These are phyloP conservation scores for Aspergillus sp. DNA, from an alignment of 2,329 filamentous ascomycete species.

Conservation along the genomic window DNA sequence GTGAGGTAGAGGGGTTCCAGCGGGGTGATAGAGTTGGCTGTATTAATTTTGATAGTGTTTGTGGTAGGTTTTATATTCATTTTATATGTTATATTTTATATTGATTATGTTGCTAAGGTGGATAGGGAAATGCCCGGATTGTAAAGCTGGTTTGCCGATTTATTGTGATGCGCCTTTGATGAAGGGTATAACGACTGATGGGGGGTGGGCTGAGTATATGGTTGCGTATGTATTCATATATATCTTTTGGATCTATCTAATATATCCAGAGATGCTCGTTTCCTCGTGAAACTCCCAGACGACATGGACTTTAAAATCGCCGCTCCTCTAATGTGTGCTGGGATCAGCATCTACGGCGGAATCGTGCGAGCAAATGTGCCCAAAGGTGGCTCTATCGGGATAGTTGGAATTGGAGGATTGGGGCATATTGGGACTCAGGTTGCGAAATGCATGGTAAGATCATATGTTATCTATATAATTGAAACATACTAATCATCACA, in stretches of 20 bases:
- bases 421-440: slow-evolving; percentile 51
- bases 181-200: slow-evolving; percentile 47
- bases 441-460: slow-evolving; percentile 32
- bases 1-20: slow-evolving; percentile 37
- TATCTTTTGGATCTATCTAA: not conserved
- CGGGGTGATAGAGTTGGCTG: slow-evolving; percentile 54
- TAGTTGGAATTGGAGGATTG: slow-evolving; percentile 46
- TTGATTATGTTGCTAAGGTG: not conserved
- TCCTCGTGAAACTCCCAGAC: slow-evolving; percentile 45
- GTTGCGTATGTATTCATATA: slow-evolving; percentile 23
- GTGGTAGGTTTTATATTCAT: slow-evolving; percentile 29
- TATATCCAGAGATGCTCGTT: slow-evolving; percentile 37
- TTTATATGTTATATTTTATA: not conserved
- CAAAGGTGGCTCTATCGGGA: slow-evolving; percentile 30
- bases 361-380: slow-evolving; percentile 39
- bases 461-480: not conserved
- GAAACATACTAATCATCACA: slow-evolving; percentile 20
- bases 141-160: slow-evolving; percentile 19
- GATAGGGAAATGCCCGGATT: slow-evolving; percentile 44
- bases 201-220: slow-evolving; percentile 56
- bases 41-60: slow-evolving; percentile 50
- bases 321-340: slow-evolving; percentile 55
- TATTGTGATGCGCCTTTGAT: slow-evolving; percentile 26
- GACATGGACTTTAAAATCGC: slow-evolving; percentile 47
- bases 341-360: slow-evolving; percentile 48